A percentile compares a stretch with the other conserved stretches of the same genome.
Evolutionary conservation across 495 filamentous ascomycete genomes (phyloP).

Genomic region (Neurospora africana): DNA sequence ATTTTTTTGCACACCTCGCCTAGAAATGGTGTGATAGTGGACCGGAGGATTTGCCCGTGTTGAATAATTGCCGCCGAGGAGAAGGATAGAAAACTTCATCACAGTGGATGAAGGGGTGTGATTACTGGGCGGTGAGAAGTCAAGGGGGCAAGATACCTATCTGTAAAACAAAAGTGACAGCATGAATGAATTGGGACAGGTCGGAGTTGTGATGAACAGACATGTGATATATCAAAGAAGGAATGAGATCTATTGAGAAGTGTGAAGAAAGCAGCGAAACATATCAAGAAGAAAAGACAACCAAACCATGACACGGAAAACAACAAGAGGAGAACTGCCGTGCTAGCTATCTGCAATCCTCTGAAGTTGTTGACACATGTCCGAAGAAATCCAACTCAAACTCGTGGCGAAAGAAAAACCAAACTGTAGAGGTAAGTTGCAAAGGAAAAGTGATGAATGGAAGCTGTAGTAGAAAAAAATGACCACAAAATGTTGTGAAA

Average conservation of each 20-base stretch:
- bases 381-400: not conserved
- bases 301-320: not conserved
- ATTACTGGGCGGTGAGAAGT: not conserved
- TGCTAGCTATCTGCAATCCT: not conserved
- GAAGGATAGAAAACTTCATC: not conserved
- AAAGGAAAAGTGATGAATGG: not conserved
- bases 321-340: not conserved
- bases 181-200: not conserved
- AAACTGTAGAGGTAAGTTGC: not conserved
- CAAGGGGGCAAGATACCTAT: not conserved
- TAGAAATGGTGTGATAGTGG: not conserved
- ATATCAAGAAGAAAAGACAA: not conserved
- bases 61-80: not conserved
- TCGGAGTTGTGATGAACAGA: not conserved
- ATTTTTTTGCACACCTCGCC: too few relatives aligned
- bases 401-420: not conserved
- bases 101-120: not conserved
- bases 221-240: not conserved
- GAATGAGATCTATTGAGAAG: not conserved
- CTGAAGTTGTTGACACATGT: not conserved
- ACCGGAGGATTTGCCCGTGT: not conserved
- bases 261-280: not conserved
- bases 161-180: not conserved
- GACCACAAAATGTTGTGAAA: not conserved
- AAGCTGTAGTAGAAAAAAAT: not conserved